phyloP scores from a whole-genome alignment of 495 filamentous ascomycete species.

The Jackrogersella minutella region DNA sequence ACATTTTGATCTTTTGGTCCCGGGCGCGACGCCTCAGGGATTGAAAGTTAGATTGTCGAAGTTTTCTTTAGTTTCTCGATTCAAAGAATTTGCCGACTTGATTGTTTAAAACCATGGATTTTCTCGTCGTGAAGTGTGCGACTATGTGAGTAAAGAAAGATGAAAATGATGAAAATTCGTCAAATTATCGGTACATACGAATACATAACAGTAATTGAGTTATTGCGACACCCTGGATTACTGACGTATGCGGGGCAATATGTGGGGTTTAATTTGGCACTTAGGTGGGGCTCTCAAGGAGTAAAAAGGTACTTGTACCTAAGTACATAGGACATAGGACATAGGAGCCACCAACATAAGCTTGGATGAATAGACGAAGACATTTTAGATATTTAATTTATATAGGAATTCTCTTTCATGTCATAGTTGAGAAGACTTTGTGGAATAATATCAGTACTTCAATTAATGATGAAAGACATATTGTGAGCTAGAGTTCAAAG shows the following conservation, averaged over 20 bases:
- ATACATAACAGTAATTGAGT: conserved; percentile 7
- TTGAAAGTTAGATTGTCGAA: neutral
- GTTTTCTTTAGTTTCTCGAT: neutral
- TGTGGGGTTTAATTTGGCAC: conserved; percentile 15
- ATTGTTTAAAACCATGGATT: neutral
- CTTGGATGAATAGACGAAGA: too few relatives aligned
- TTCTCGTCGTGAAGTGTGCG: neutral
- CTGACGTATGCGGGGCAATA: conserved; percentile 43
- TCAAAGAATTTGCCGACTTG: neutral
- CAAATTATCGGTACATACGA: conserved; percentile 10
- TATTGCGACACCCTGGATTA: conserved; percentile 4
- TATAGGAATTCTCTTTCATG: too few relatives aligned
- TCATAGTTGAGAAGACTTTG: too few relatives aligned
- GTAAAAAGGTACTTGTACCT: conserved; percentile 8
- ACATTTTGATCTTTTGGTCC: conserved; percentile 19
- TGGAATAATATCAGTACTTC: too few relatives aligned
- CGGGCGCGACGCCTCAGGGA: neutral
- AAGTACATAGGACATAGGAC: too few relatives aligned
- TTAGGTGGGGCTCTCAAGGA: conserved; percentile 1
- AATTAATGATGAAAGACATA: too few relatives aligned
- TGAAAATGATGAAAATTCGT: conserved; percentile 11
- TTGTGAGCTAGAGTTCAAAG: too few relatives aligned
- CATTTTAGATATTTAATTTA: too few relatives aligned
- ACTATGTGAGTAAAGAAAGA: neutral
- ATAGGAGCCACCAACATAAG: too few relatives aligned